Base-by-base conservation (phyloP, 2,329 filamentous ascomycete genomes). In the Fusarium subglutinans region DNA sequence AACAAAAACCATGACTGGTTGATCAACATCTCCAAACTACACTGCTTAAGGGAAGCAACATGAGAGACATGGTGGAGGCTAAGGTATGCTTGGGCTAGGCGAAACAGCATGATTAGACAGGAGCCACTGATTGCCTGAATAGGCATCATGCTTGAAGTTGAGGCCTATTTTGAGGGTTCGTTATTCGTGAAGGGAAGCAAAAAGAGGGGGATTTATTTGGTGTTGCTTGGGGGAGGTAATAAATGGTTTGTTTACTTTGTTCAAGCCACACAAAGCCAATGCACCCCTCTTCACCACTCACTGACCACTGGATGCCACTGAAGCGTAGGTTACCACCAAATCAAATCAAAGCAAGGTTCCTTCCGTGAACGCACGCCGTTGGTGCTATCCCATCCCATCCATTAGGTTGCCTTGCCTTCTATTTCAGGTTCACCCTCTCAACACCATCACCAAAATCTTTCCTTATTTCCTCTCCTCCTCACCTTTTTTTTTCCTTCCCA, bases 181-280 rank as follows among this genome's bases (percentile, higher is more conserved):
- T 40, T 26, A 37, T 50, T 68, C 14, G 53, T 47, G 8, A 51
- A 38, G 37, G 33, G 33, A 43, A 48, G 40, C 57, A 22, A 35
- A 35, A 28, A 44, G 55, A 55, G 43, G 48, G 59, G 48, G 40
- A 20, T 30, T 54, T 54, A 51, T 43, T 43, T 43, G 28, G 40
- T 67, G 63, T 71, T 72, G 71, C 59, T 62, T 35, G 33, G 72
- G 63, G 11, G 58, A 47, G 55, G 50, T 24, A n/a, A 55, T 24
- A n/a, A 55, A 61, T 61, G 37, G 59, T 77, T 78, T 78, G 76
- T 78, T 78, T 78, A 78, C 76, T 75, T 74, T 69, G 35, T 4
- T 53, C 61, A 63, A 70, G 40, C 47, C 47, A 59, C 58, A 54
- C 26, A 48, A 44, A 51, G 28, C 48, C 50, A 50, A 50, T 50